phyloP scores from a whole-genome alignment of 1,284 basidiomycete species.

The Laetiporus sulphureus region DNA sequence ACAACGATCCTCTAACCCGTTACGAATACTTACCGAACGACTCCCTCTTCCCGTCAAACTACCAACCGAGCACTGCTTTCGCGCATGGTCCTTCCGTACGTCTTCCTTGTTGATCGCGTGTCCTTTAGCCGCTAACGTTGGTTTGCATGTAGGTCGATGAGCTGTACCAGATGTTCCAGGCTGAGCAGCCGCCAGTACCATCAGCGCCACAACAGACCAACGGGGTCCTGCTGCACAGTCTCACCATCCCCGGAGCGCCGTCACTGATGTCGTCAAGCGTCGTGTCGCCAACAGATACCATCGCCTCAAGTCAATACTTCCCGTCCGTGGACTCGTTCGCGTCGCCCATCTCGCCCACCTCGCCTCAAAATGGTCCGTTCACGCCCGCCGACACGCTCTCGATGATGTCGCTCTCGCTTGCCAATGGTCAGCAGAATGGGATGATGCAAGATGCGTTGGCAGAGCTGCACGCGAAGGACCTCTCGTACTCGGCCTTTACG shows the following conservation, averaged over 20 bases:
- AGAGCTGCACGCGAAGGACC: constrained; percentile 12
- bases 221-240: constrained; percentile 30
- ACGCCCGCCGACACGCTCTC: constrained; percentile 22
- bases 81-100: constrained; percentile 26
- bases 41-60: constrained; percentile 28
- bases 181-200: constrained; percentile 15
- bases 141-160: constrained; percentile 33
- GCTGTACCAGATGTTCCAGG: constrained; percentile 40
- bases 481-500: constrained; percentile 27
- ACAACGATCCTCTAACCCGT: constrained; percentile 34
- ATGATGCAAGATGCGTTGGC: constrained; percentile 18
- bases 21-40: constrained; percentile 26
- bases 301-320: constrained; percentile 31
- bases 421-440: constrained; percentile 10
- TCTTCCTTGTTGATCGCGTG: neutral
- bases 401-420: constrained; percentile 18
- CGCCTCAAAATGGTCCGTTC: constrained; percentile 20
- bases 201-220: constrained; percentile 12
- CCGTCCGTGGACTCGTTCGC: constrained; percentile 19
- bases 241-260: constrained; percentile 31
- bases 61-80: constrained; percentile 31
- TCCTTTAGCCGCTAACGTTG: constrained; percentile 8
- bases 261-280: constrained; percentile 24
- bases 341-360: constrained; percentile 18
- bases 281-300: constrained; percentile 28